These are phyloP conservation scores for Coffea eugenioides DNA, from an alignment of 257 asterid genomes.

Conservation along the genomic window DNA sequence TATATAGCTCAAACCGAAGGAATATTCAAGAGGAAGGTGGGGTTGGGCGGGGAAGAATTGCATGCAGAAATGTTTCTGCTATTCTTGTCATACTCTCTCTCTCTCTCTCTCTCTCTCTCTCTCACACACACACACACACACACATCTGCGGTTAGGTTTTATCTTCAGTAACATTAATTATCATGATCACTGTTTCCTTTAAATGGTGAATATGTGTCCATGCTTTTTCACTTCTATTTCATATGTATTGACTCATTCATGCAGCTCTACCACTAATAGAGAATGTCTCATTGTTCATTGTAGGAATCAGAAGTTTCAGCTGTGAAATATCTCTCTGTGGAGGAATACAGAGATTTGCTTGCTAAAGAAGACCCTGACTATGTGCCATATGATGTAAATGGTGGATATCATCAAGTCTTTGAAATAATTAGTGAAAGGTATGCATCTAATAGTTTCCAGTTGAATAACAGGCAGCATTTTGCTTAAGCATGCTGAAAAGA, in stretches of 20 bases:
- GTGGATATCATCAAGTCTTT: conserved; percentile 69
- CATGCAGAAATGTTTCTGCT: no score
- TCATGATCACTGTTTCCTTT: background rate
- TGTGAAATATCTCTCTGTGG: conserved; percentile 71
- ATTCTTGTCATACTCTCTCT: no score
- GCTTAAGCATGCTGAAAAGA: background rate
- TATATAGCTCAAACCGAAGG: no score
- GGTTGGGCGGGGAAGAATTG: no score
- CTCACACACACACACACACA: no score
- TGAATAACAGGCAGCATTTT: background rate
- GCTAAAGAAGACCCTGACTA: conserved; percentile 68
- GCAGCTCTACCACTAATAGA: background rate
- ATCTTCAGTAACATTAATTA: background rate
- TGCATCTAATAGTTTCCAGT: conserved; percentile 19
- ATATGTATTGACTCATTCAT: background rate
- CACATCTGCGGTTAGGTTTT: no score
- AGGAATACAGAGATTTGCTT: conserved; percentile 75
- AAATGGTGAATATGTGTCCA: background rate
- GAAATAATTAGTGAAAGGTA: conserved; percentile 80
- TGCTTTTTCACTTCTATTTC: background rate
- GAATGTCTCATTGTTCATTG: conserved; percentile 26
- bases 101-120: no score
- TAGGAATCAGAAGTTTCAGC: conserved; percentile 99
- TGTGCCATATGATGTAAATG: conserved; percentile 80
- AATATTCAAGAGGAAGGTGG: no score